Conservation (phyloP, 1,284 basidiomycete species). For the Wolfiporia cocos region DNA sequence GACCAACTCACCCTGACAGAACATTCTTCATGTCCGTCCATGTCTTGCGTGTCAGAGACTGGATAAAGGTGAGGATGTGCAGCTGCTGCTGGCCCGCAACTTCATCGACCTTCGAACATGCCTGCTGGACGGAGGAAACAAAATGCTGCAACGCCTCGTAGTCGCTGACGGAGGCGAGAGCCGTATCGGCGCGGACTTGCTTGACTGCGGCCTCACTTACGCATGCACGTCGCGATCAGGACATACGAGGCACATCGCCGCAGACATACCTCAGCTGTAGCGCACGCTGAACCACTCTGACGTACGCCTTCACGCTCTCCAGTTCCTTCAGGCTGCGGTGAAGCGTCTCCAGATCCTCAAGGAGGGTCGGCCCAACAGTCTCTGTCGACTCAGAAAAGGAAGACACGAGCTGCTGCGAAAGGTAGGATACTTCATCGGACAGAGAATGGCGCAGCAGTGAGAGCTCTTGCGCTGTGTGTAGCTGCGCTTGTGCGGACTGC, state of each 20-base stretch:
- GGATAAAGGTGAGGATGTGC: constrained; percentile 52
- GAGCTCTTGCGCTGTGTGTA: constrained; percentile 64
- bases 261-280: constrained; percentile 62
- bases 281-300: constrained; percentile 66
- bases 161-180: constrained; percentile 42
- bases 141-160: constrained; percentile 62
- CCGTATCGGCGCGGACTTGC: constrained; percentile 35
- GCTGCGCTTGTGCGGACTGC: constrained; percentile 34
- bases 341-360: constrained; percentile 77
- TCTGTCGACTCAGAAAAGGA: constrained; percentile 39
- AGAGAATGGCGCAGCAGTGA: constrained; percentile 73
- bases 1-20: constrained; percentile 51
- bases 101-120: constrained; percentile 42
- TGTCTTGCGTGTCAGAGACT: constrained; percentile 55
- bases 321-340: constrained; percentile 72
- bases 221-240: too few relatives aligned
- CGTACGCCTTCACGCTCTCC: constrained; percentile 70
- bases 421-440: constrained; percentile 65
- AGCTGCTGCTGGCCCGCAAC: constrained; percentile 39
- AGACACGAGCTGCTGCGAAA: constrained; percentile 64
- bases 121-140: constrained; percentile 38
- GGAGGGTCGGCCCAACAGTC: constrained; percentile 52
- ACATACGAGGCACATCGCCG: too few relatives aligned
- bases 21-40: constrained; percentile 69
- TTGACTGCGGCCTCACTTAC: constrained; percentile 52